Conservation (phyloP, 163 green algal species). For the Chloroidium sp. region DNA sequence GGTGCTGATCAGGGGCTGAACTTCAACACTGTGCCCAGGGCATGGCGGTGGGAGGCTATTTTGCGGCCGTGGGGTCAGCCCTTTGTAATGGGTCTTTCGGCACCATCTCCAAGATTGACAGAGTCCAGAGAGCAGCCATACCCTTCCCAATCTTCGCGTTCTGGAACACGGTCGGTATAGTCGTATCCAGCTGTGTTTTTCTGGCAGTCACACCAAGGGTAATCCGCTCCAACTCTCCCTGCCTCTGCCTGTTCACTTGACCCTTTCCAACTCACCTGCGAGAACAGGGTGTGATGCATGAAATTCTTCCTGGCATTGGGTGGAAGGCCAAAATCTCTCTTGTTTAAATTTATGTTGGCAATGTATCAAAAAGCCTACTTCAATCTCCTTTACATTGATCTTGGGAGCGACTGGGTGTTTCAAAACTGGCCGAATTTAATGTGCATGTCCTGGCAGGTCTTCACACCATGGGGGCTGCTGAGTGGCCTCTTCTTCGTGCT, state of each 20-base stretch:
- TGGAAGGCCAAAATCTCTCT: too few species aligned
- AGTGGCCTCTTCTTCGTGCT: conserved; percentile 23
- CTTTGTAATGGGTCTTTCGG: conserved; percentile 32
- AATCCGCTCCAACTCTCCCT: not conserved
- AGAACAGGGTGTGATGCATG: too few species aligned
- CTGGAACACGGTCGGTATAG: conserved; percentile 27
- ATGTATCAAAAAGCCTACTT: too few species aligned
- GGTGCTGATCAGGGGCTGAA: too few species aligned
- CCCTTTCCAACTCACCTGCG: too few species aligned
- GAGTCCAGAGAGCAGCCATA: conserved; percentile 7
- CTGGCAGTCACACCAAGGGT: not conserved
- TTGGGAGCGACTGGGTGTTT: not conserved
- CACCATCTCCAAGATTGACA: conserved; percentile 20
- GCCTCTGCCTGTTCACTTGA: too few species aligned
- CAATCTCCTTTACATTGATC: too few species aligned
- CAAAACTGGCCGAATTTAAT: not conserved
- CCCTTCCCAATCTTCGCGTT: conserved; percentile 27
- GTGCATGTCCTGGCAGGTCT: not conserved
- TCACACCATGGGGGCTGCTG: conserved; percentile 24
- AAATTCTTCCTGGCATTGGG: too few species aligned
- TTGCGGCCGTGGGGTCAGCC: conserved; percentile 6
- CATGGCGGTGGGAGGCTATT: conserved; percentile 1
- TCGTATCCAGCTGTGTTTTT: conserved; percentile 8
- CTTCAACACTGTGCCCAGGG: too few species aligned
- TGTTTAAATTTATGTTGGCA: too few species aligned